Evolutionary conservation across 2,329 filamentous ascomycete species (phyloP), one percentile per base, ranked within the genome.

Genomic region (Chaetomiaceae sp.): DNA sequence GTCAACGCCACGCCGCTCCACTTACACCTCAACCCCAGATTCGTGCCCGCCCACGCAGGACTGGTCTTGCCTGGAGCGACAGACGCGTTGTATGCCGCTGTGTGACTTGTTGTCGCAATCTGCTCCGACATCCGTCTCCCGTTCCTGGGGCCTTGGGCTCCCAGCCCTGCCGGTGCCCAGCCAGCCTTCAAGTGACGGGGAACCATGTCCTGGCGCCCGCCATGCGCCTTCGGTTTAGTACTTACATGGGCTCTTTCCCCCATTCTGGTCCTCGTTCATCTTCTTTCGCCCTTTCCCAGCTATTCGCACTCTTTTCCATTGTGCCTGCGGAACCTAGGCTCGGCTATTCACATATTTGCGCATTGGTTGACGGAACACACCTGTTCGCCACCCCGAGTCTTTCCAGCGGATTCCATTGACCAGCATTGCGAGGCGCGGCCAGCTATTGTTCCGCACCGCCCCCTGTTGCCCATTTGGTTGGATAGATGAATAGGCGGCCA

Each of bases 351-450:
- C 41, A 48, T 48, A 48, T 29, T 30, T 25, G 20, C n/a, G n/a
- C n/a, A n/a, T 43, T 36, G 46, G 51, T 42, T 30, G 21, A 21
- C 48, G 16, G 20, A 20, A 23, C 43, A 23, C 43, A 14, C 18
- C 45, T 16, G 44, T 54, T 57, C 41, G 60, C 56, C 60, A 62
- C 59, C 8, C 49, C 36, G 30, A 45, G 29, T 3, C 43, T 27
- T 62, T 60, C 60, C 55, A 60, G 50, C 55, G 36, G 38, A 37
- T 62, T 60, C 58, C 56, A 60, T 58, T 60, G 54, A 55, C 52
- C 50, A 38, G 30, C 43, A 53, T 53, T 51, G 48, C 38, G 38
- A 32, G 42, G 30, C 29, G 13, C 30, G 21, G 42, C 45, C 44
- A 48, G 42, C 51, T 51, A 54, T 49, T 59, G 46, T 57, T 48